Percentiles rank a stretch among this genome's conserved stretches.
Conservation (phyloP, 306 rosid species). For the Bauhinia variegata region DNA sequence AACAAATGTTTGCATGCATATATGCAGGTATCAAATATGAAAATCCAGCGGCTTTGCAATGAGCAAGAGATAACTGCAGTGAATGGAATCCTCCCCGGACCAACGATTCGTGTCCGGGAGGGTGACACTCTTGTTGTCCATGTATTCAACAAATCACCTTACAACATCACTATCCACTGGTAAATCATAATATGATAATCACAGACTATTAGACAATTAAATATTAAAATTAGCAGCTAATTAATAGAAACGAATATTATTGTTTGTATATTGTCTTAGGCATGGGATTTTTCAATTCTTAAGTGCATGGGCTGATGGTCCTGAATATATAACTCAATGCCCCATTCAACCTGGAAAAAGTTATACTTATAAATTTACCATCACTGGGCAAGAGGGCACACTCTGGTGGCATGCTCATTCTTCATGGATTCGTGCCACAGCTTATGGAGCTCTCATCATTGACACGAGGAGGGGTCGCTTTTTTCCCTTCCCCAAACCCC, state of each 20-base stretch:
- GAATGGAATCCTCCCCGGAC: too few species aligned
- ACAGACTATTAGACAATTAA: too few species aligned
- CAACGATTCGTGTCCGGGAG: too few species aligned
- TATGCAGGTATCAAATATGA: too few species aligned
- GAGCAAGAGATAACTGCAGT: too few species aligned
- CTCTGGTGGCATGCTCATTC: constrained; percentile 70
- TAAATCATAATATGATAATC: background rate
- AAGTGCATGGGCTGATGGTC: constrained; percentile 69
- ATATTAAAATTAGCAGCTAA: too few species aligned
- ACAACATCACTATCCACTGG: too few species aligned
- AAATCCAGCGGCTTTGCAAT: too few species aligned
- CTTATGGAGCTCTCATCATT: constrained; percentile 60
- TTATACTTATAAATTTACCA: constrained; percentile 48
- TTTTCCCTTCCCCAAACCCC: constrained; percentile 39
- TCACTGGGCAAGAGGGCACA: constrained; percentile 66
- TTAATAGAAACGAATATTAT: too few species aligned
- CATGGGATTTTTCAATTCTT: constrained; percentile 60
- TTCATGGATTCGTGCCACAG: constrained; percentile 60
- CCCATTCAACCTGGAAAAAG: constrained; percentile 44
- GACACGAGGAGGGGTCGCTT: constrained; percentile 32
- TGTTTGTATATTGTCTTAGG: constrained; percentile 35
- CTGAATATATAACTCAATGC: constrained; percentile 56
- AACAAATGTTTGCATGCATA: background rate
- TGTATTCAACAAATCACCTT: too few species aligned
- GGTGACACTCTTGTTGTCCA: too few species aligned